Conservation (phyloP, 768 basidiomycete species). For the Mrakia gelida region DNA sequence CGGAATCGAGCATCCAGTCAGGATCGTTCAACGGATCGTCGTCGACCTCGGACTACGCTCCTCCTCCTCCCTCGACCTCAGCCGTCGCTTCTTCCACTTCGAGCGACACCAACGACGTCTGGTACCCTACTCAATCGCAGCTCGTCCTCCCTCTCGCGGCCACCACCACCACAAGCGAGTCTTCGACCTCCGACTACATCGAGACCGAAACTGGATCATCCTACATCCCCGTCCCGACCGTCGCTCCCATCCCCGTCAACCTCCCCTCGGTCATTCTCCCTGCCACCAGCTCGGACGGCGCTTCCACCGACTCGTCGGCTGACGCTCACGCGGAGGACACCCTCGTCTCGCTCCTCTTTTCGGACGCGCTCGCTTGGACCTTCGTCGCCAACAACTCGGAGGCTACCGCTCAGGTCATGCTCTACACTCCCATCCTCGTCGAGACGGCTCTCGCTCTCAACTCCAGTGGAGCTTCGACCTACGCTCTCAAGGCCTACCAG, state of each 20-base stretch:
- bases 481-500: constrained; percentile 29
- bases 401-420: constrained; percentile 30
- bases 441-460: constrained; percentile 23
- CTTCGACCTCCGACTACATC: neutral
- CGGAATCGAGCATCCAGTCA: neutral
- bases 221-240: constrained; percentile 7
- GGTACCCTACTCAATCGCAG: constrained; percentile 22
- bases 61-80: neutral
- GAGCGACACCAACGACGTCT: constrained; percentile 27
- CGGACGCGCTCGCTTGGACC: constrained; percentile 17
- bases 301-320: neutral
- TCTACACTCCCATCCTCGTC: constrained; percentile 27
- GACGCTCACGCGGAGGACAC: constrained; percentile 8
- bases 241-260: constrained; percentile 18
- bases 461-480: constrained; percentile 15
- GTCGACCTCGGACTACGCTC: constrained; percentile 1
- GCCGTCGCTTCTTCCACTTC: neutral
- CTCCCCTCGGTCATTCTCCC: constrained; percentile 29
- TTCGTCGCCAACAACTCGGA: constrained; percentile 31
- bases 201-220: neutral
- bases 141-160: constrained; percentile 17
- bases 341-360: constrained; percentile 25
- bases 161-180: neutral
- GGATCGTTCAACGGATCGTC: neutral
- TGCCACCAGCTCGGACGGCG: neutral